Base-by-base conservation (phyloP, 345 rosid genomes). In the Psidium friedrichsthalianum region DNA sequence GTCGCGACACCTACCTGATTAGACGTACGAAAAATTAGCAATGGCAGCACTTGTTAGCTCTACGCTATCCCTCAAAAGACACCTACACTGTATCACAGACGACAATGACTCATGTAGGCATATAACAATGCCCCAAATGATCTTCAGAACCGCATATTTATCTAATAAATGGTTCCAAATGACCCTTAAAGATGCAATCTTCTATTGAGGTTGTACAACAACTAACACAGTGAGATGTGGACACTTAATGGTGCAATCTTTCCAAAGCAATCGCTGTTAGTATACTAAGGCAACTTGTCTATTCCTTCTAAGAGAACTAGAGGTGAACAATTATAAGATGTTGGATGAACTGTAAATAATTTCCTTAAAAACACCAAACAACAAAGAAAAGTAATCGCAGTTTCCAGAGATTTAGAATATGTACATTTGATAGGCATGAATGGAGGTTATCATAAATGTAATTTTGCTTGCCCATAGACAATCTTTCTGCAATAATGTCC, bases 401-500 rank as follows among this genome's bases (percentile, higher is more conserved):
- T 32, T 13, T 59, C 36, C 36, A 59, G 74, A 59, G 74, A 59
- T 13, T 59, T 27, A 3, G 3, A 27, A 59, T 6, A 59, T 2
- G 20, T 6, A 59, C 12, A 6, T 0, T 0, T 13, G 74, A 18
- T 59, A 59, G 20, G 1, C 36, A 13, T n/a, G 1, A 14, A 1
- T 59, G 74, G 74, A 27, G 36, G 36, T 59, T 3, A 59, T 1
- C 36, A 59, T 27, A 27, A n/a, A 59, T 20, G 5, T 27, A 6
- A 6, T n/a, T 59, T 59, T 36, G 74, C 74, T 59, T 27, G 20
- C 74, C 36, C 74, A 59, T 59, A 59, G 69, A 59, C 86, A 96
- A 87, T 87, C 98, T 93, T 92, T 96, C 99, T 6, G 98, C 98
- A 87, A 97, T 97, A 86, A 95, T 95, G 88, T 97, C 99, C 98